Conservation (phyloP, 352 stramenopile species). For the Pilasporangium apinafurcum region DNA sequence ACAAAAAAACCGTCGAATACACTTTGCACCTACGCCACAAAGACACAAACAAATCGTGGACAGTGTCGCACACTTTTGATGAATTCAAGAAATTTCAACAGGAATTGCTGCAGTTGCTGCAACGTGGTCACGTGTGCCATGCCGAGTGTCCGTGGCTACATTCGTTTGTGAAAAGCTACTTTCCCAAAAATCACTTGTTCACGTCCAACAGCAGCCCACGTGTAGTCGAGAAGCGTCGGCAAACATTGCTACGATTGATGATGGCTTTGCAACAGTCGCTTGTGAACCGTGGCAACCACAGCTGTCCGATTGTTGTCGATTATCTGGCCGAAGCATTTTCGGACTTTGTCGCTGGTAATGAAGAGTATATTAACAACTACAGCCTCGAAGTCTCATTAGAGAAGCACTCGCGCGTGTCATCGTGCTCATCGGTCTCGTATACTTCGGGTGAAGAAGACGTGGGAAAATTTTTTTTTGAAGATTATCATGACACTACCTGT, state of each 20-base stretch:
- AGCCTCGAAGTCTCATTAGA: too few relatives aligned
- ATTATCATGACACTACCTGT: too few relatives aligned
- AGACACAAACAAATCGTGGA: too few relatives aligned
- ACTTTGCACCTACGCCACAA: conserved; percentile 2
- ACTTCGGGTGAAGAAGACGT: too few relatives aligned
- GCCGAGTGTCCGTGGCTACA: conserved; percentile 18
- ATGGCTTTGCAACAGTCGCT: conserved; percentile 29
- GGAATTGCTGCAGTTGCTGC: neutral
- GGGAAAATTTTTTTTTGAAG: too few relatives aligned
- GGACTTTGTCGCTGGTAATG: too few relatives aligned
- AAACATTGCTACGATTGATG: conserved; percentile 22
- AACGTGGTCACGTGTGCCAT: neutral
- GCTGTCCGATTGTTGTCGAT: conserved; percentile 16
- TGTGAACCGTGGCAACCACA: conserved; percentile 18
- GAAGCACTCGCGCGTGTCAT: too few relatives aligned
- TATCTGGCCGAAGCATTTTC: conserved; percentile 16
- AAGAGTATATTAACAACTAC: too few relatives aligned
- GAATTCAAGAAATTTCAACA: neutral
- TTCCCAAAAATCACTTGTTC: conserved; percentile 16
- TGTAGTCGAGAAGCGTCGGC: conserved; percentile 6
- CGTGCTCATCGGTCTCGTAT: too few relatives aligned
- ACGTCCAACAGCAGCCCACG: conserved; percentile 3
- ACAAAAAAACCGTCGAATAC: conserved; percentile 1
- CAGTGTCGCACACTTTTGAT: conserved; percentile 1
- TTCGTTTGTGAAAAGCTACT: conserved; percentile 19